A percentile compares a stretch with the other conserved stretches of the same genome.
Evolutionary conservation across 2,329 filamentous ascomycete genomes (phyloP).

Genomic region (Aspergillus japonicus): DNA sequence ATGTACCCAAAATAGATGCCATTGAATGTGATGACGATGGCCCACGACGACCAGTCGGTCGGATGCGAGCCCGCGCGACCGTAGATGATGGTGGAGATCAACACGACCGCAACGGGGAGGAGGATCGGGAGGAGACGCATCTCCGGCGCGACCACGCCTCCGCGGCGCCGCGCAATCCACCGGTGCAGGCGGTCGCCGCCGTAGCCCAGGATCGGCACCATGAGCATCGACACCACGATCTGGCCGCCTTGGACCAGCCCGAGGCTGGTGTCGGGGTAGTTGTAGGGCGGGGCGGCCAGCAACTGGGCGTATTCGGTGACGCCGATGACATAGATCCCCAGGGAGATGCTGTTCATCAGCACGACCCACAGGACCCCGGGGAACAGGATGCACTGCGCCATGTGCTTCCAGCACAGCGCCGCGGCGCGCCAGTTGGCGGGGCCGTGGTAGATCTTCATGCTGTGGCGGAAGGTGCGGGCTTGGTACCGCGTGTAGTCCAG

Average conservation of each 20-base stretch:
- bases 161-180: not conserved
- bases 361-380: slow-evolving; percentile 13
- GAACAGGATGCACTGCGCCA: slow-evolving; percentile 12
- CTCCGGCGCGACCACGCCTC: slow-evolving; percentile 6
- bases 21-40: slow-evolving; percentile 11
- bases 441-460: not conserved
- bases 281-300: slow-evolving; percentile 10
- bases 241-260: slow-evolving; percentile 13
- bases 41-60: slow-evolving; percentile 3
- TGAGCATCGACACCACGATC: slow-evolving; percentile 12
- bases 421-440: slow-evolving; percentile 6
- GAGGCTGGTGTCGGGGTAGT: slow-evolving; percentile 5
- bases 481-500: slow-evolving; percentile 3
- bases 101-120: not conserved
- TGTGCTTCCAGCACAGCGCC: slow-evolving; percentile 12
- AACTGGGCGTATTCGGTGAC: slow-evolving; percentile 8
- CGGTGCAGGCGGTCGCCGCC: slow-evolving; percentile 9
- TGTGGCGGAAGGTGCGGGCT: slow-evolving; percentile 6
- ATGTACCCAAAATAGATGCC: slow-evolving; percentile 11
- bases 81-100: slow-evolving; percentile 12
- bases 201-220: slow-evolving; percentile 14
- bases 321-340: slow-evolving; percentile 15
- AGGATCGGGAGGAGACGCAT: slow-evolving; percentile 8
- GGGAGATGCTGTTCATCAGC: slow-evolving; percentile 12
- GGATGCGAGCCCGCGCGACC: slow-evolving; percentile 8